Percentiles rank a stretch among this genome's conserved stretches.
Conservation (phyloP, 1,284 basidiomycete genomes). For the Cryptococcus neoformans region DNA sequence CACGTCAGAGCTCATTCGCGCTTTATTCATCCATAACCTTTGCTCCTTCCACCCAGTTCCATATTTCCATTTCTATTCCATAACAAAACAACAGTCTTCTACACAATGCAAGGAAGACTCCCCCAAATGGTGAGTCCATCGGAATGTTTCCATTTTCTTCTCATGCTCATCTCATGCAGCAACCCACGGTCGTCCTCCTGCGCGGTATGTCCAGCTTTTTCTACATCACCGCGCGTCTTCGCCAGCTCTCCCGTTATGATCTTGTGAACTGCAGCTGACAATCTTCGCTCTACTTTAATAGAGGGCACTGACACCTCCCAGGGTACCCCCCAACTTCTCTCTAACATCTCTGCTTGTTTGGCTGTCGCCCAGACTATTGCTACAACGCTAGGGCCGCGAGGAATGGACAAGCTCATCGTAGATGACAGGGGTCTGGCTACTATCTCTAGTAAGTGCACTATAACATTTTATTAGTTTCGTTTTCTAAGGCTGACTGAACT, state of each 20-base stretch:
- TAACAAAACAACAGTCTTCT: not conserved
- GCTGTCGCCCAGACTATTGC: conserved; percentile 86
- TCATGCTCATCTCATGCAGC: conserved; percentile 53
- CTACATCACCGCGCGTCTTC: not conserved
- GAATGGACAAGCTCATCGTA: conserved; percentile 96
- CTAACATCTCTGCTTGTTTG: conserved; percentile 94
- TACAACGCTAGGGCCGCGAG: conserved; percentile 94
- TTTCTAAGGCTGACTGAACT: not conserved
- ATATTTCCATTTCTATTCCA: no score
- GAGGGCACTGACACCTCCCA: conserved; percentile 98
- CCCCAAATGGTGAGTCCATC: conserved; percentile 43
- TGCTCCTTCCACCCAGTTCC: no score
- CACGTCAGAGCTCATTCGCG: conserved; percentile 8
- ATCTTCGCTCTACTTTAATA: conserved; percentile 9
- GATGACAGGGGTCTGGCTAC: conserved; percentile 89
- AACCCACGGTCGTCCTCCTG: conserved; percentile 91
- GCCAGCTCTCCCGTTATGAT: not conserved
- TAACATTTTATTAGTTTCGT: no score
- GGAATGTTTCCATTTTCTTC: not conserved
- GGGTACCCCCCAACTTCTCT: conserved; percentile 88
- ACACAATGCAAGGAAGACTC: conserved; percentile 44
- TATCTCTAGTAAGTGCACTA: conserved; percentile 65
- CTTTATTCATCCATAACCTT: no score
- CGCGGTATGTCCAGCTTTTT: conserved; percentile 51
- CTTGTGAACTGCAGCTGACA: not conserved